Evolutionary conservation across 2,329 filamentous ascomycete species (phyloP).

Genomic region (Botrytis deweyae): DNA sequence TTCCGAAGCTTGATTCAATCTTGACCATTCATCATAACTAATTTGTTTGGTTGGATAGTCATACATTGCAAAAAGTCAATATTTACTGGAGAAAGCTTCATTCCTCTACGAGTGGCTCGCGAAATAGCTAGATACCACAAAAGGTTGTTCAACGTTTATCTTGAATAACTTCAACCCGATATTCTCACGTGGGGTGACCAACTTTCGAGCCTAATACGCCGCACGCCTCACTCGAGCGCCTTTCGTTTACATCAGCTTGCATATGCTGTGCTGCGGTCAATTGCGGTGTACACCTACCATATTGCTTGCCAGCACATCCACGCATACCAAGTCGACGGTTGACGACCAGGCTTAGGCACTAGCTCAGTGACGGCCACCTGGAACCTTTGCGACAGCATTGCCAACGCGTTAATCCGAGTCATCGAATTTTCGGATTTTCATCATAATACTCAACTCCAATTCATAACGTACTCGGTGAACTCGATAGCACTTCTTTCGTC

Average conservation of each 20-base stretch:
- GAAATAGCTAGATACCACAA: constrained; percentile 27
- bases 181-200: constrained; percentile 36
- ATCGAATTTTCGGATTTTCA: constrained; percentile 20
- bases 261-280: constrained; percentile 58
- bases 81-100: constrained; percentile 34
- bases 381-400: constrained; percentile 32
- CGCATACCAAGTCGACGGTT: constrained; percentile 52
- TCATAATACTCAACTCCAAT: constrained; percentile 21
- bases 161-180: constrained; percentile 28
- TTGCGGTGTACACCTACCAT: constrained; percentile 49
- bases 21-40: constrained; percentile 36
- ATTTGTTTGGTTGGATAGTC: constrained; percentile 39
- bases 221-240: constrained; percentile 44
- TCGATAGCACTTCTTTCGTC: constrained; percentile 19
- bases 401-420: constrained; percentile 25
- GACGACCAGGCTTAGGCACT: constrained; percentile 40
- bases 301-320: constrained; percentile 61
- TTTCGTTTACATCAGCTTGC: constrained; percentile 53
- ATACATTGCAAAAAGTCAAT: constrained; percentile 25
- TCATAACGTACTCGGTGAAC: constrained; percentile 24
- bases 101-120: constrained; percentile 32
- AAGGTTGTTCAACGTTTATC: constrained; percentile 34
- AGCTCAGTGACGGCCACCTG: constrained; percentile 32
- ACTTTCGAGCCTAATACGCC: constrained; percentile 33
- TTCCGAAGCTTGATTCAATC: constrained; percentile 27